phyloP scores from a whole-genome alignment of 176 grass and related monocot genomes.

The Aegilops speltoides region DNA sequence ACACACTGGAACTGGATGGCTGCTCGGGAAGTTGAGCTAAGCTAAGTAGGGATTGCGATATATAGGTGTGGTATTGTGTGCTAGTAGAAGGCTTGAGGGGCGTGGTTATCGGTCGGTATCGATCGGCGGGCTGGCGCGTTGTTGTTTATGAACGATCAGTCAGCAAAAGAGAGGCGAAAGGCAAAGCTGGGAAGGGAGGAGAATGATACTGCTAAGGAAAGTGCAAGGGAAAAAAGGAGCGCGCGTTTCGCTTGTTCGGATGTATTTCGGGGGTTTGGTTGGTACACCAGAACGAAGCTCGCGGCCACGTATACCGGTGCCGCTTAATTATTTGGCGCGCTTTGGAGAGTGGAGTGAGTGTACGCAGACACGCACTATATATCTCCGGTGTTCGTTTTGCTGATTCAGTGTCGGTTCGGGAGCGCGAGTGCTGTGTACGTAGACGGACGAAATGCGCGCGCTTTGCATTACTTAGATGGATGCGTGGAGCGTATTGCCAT shows the following conservation, averaged over 20 bases:
- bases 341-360: background rate
- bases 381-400: background rate
- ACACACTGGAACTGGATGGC: background rate
- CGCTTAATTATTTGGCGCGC: background rate
- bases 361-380: background rate
- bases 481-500: background rate
- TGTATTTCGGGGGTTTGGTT: background rate
- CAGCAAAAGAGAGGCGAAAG: background rate
- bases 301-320: background rate
- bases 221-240: conserved; percentile 3
- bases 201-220: conserved; percentile 24
- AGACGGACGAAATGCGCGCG: background rate
- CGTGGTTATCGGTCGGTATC: conserved; percentile 3
- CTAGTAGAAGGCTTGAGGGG: background rate
- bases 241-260: conserved; percentile 3
- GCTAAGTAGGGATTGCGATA: background rate
- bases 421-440: background rate
- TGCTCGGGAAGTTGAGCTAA: background rate
- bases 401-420: background rate
- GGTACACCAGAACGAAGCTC: conserved; percentile 17
- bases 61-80: background rate
- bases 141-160: conserved; percentile 12
- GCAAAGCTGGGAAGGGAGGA: background rate
- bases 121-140: background rate
- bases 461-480: background rate